A percentile compares a stretch with the other conserved stretches of the same genome.
Evolutionary conservation across 352 stramenopile species (phyloP).

Genomic region (Globisporangium iwayamae): DNA sequence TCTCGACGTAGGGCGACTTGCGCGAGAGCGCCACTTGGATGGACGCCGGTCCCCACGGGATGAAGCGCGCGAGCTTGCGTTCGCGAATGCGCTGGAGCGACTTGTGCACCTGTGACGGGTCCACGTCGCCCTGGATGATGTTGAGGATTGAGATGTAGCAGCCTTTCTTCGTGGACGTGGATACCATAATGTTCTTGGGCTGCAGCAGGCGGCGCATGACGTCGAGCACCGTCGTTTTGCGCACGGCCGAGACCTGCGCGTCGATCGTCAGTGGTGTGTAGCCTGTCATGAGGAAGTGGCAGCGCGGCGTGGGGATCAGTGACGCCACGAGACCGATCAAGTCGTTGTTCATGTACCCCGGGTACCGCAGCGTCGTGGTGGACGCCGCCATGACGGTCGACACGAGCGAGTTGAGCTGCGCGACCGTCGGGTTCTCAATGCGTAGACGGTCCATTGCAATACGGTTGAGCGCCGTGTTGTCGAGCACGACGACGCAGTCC

Average conservation of each 20-base stretch:
- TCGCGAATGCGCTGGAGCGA: constrained; percentile 98
- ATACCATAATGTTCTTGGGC: constrained; percentile 99
- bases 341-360: constrained; percentile 99
- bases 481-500: constrained; percentile 98
- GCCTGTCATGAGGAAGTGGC: constrained; percentile 99
- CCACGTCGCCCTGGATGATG: constrained; percentile 99
- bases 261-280: constrained; percentile 98
- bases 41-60: constrained; percentile 98
- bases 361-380: constrained; percentile 96
- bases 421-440: constrained; percentile 96
- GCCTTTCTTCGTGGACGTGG: constrained; percentile 92
- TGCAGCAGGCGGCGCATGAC: constrained; percentile 96
- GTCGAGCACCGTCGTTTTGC: constrained; percentile 99
- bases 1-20: constrained; percentile 97
- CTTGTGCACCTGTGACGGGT: constrained; percentile 98
- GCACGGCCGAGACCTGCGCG: constrained; percentile 86
- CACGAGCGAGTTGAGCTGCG: constrained; percentile 97
- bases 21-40: constrained; percentile 98
- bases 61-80: constrained; percentile 96
- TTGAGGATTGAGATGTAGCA: constrained; percentile 99
- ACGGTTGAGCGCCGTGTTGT: constrained; percentile 98
- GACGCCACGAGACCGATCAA: constrained; percentile 97
- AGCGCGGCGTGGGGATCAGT: constrained; percentile 98
- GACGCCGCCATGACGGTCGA: constrained; percentile 99
- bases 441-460: constrained; percentile 94